Evolutionary conservation across 73 alveolate species (phyloP), one percentile per base, ranked within the genome.

Genomic region (Blepharisma stoltei): DNA sequence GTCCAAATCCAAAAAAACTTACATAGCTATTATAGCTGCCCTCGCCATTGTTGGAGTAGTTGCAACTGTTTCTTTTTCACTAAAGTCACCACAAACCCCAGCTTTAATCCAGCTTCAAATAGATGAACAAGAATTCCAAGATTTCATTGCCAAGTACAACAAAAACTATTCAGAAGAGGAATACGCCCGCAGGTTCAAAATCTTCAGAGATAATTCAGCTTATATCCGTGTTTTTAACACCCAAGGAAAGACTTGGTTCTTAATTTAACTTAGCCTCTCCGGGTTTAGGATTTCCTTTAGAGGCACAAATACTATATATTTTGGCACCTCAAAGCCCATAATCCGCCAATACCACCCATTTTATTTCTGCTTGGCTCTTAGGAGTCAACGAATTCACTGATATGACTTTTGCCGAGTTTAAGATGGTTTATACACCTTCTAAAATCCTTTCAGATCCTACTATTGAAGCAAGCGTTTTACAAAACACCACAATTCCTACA

Each of bases 401-500:
- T 25, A n/a, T 60, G 18, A 25, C 37, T 1, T n/a, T n/a, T 25
- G 73, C 14, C 0, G 73, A 60, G 46, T 60, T 60, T 38, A 60
- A 60, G 23, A 23, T 47, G 55, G 85, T 55, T 47, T 76, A 70
- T 37, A 70, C 27, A n/a, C 79, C 25, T 7, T 20, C 32, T 1
- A 44, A 69, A 25, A 60, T n/a, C 23, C 41, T 32, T 3, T 32
- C 41, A 32, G 41, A 32, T 3, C 41, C 41, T 32, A 32, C 41
- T 32, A 3, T 32, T 32, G 25, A 69, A 7, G 70, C 6, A 2
- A 0, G 2, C 0, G 14, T 70, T n/a, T 69, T 43, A 11, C 32
- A 37, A 37, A 11, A n/a, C 11, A 70, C 18, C 20, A n/a, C 76
- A 14, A 23, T 78, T 48, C 91, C 92, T 6, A 54, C 41, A 9